These are phyloP conservation scores for Wickerhamomyces mucosus DNA, from an alignment of 805 yeast species.

Conservation along the genomic window DNA sequence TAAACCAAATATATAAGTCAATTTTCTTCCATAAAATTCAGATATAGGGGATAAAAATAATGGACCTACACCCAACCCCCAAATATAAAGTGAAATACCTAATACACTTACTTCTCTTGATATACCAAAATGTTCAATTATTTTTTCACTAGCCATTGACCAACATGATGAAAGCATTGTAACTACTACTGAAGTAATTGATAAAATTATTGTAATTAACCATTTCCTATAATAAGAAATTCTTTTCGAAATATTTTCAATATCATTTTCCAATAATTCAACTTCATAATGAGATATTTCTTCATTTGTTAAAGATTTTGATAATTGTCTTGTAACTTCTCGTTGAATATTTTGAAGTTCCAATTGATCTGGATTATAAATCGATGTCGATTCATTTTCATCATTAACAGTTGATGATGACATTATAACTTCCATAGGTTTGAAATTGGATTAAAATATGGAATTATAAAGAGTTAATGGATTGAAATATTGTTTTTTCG, in stretches of 20 bases:
- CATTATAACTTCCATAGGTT: too few species aligned
- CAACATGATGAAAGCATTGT: conserved; percentile 65
- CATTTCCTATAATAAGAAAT: conserved; percentile 44
- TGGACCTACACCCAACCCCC: conserved; percentile 65
- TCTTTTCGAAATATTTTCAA: conserved; percentile 22
- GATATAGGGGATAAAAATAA: conserved; percentile 57
- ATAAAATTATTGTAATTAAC: conserved; percentile 43
- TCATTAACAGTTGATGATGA: too few species aligned
- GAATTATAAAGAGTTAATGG: too few species aligned
- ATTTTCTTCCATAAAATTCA: conserved; percentile 54
- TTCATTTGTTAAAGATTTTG: too few species aligned
- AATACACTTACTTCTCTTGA: conserved; percentile 47
- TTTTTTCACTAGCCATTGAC: conserved; percentile 48
- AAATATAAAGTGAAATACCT: conserved; percentile 54
- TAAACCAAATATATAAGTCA: conserved; percentile 51
- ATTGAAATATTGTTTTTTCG: too few species aligned
- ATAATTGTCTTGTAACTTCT: too few species aligned
- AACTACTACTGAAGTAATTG: conserved; percentile 47
- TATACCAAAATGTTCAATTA: conserved; percentile 36
- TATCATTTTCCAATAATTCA: conserved; percentile 17
- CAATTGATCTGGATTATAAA: too few species aligned
- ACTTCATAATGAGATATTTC: too few species aligned
- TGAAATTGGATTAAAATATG: too few species aligned
- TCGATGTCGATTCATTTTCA: too few species aligned
- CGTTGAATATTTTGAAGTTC: too few species aligned